Evolutionary conservation across 2,329 filamentous ascomycete genomes (phyloP), one percentile per base, ranked within the genome.

Genomic region (Grosmannia clavigera): DNA sequence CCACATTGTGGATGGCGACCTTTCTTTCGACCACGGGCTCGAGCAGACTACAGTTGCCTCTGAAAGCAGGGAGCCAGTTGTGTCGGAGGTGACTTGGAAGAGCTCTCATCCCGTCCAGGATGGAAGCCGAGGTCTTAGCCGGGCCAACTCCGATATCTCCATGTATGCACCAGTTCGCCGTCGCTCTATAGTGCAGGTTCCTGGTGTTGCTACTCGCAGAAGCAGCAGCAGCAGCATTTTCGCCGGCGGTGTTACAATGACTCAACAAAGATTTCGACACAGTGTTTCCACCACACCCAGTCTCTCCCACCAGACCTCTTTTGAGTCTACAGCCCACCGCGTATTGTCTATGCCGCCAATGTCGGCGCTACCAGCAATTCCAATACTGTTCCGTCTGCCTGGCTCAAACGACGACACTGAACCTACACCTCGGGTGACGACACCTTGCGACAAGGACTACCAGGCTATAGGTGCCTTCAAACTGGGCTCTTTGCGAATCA

Each of bases 401-500:
- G 2, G 14, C 9, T 19, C 25, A 6, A 22, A 35, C 7, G n/a
- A 33, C 19, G 19, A 43, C 7, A 9, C 3, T 1, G 68, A 69
- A 12, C 63, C 67, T 0, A 61, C 69, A 22, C 70, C 70, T 31
- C 72, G 75, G n/a, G 74, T 70, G 11, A 65, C 71, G 33, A 82
- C 79, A 1, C 78, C 83, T 0, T 78, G 72, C 50, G 82, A 84
- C 29, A 69, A 74, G 33, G 77, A 81, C n/a, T 85, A 85, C 65
- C 75, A 75, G 61, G 81, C 84, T 54, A 77, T 82, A 38, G 83
- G 83, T 3, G 80, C 76, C 12, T 85, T 84, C 67, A 83, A 83
- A 67, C 77, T 84, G 58, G 84, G 84, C 2, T 81, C 81, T 1
- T 66, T 86, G 57, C 78, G 81, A 43, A 85, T 86, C 60, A 84